These are phyloP conservation scores for Borealophlyctis nickersoniae DNA, from an alignment of 192 early-diverging fungal species.

Conservation along the genomic window DNA sequence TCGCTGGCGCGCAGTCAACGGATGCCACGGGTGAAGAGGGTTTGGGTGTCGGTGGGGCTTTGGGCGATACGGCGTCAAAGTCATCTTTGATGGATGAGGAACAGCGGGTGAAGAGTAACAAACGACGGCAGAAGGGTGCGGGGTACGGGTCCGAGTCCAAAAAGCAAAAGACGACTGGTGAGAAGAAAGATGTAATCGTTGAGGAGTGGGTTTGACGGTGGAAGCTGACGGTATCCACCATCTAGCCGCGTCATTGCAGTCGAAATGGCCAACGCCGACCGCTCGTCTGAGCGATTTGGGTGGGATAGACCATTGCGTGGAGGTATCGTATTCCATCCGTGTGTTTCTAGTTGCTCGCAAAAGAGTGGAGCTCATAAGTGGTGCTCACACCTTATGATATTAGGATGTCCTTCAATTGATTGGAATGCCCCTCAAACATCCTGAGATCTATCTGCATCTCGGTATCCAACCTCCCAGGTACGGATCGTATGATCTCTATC, in stretches of 20 bases:
- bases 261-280: slow-evolving; percentile 55
- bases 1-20: neutral
- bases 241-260: neutral
- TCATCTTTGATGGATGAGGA: neutral
- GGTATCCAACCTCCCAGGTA: slow-evolving; percentile 84
- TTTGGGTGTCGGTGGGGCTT: no score
- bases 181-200: neutral
- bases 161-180: slow-evolving; percentile 9
- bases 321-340: slow-evolving; percentile 15
- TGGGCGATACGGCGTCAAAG: neutral
- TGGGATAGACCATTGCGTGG: slow-evolving; percentile 88
- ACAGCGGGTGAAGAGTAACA: neutral
- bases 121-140: neutral
- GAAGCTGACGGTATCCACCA: neutral
- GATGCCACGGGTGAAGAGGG: no score
- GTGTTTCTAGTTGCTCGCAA: neutral
- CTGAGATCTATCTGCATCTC: slow-evolving; percentile 86
- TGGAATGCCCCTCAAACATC: slow-evolving; percentile 89
- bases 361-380: neutral
- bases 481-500: neutral
- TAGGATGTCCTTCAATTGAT: slow-evolving; percentile 85
- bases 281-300: slow-evolving; percentile 75
- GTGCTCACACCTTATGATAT: neutral
- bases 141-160: slow-evolving; percentile 5
- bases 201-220: neutral